Percentiles rank a stretch among this genome's conserved stretches.
phyloP scores from a whole-genome alignment of 441 rosid genomes.

The Eugenia klotzschiana region DNA sequence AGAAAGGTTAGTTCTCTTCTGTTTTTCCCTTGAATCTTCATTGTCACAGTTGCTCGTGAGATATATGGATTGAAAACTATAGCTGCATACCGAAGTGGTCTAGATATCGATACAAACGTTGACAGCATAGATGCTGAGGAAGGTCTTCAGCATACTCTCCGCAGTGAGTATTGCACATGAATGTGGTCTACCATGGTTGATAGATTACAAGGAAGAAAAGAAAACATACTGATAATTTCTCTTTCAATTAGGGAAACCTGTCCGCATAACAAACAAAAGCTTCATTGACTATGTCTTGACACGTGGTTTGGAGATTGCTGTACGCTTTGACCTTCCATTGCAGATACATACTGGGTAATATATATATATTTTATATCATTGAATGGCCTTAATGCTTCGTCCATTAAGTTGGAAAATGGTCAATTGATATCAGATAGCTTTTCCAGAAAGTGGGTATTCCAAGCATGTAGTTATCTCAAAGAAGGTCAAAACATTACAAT shows the following conservation, averaged over 20 bases:
- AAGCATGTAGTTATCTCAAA: not conserved
- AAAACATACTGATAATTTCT: constrained; percentile 11
- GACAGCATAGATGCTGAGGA: constrained; percentile 46
- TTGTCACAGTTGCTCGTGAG: constrained; percentile 34
- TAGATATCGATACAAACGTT: constrained; percentile 58
- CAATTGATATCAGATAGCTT: not conserved
- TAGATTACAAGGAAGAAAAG: not conserved
- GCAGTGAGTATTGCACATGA: constrained; percentile 21
- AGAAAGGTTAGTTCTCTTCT: not conserved
- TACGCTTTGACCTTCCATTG: constrained; percentile 53
- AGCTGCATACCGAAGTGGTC: constrained; percentile 90
- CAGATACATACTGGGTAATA: constrained; percentile 96
- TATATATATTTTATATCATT: not conserved
- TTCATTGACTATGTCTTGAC: constrained; percentile 65
- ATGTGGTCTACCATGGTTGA: constrained; percentile 1
- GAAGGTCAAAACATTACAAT: not conserved
- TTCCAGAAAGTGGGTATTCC: not conserved
- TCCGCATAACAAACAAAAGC: constrained; percentile 52
- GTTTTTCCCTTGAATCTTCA: constrained; percentile 37
- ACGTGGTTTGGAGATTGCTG: constrained; percentile 50
- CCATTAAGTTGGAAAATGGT: not conserved
- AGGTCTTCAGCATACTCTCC: constrained; percentile 59
- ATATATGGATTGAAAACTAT: constrained; percentile 70
- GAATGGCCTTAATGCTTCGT: not conserved
- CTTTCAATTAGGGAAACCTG: constrained; percentile 60